These are phyloP conservation scores for Aspergillus sp. DNA, from an alignment of 2,329 filamentous ascomycete genomes.

Conservation along the genomic window DNA sequence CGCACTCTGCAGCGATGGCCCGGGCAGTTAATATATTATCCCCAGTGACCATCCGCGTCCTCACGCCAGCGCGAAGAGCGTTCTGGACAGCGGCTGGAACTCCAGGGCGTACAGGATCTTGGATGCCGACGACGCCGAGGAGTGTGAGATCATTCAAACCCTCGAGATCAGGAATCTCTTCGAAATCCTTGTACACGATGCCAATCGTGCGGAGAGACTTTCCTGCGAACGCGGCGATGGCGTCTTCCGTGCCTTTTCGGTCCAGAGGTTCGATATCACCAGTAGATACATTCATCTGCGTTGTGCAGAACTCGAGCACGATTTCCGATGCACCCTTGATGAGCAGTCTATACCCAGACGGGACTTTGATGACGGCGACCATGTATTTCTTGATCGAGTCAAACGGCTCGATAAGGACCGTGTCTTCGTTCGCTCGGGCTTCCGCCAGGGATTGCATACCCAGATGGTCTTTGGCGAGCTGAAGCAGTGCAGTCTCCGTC, in stretches of 20 bases:
- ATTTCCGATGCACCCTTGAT: slow-evolving; percentile 57
- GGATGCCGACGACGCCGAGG: slow-evolving; percentile 73
- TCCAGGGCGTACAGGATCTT: slow-evolving; percentile 73
- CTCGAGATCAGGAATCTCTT: slow-evolving; percentile 64
- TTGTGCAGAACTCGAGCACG: slow-evolving; percentile 28
- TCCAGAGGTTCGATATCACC: too few relatives aligned
- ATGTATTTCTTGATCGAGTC: slow-evolving; percentile 70
- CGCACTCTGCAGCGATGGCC: slow-evolving; percentile 78
- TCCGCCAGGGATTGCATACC: slow-evolving; percentile 62
- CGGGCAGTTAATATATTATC: slow-evolving; percentile 78
- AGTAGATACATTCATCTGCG: too few relatives aligned
- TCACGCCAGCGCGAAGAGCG: slow-evolving; percentile 74
- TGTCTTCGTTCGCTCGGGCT: slow-evolving; percentile 62
- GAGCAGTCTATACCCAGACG: slow-evolving; percentile 52
- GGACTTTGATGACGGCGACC: slow-evolving; percentile 60
- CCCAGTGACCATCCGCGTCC: slow-evolving; percentile 82
- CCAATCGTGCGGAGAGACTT: slow-evolving; percentile 82
- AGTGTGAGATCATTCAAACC: slow-evolving; percentile 59
- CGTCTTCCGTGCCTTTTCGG: slow-evolving; percentile 39
- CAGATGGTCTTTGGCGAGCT: slow-evolving; percentile 65
- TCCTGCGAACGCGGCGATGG: slow-evolving; percentile 76
- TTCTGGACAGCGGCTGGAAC: slow-evolving; percentile 71
- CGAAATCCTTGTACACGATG: slow-evolving; percentile 79
- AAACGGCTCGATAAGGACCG: slow-evolving; percentile 57
- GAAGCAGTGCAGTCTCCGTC: slow-evolving; percentile 71